Evolutionary conservation across 345 rosid genomes (phyloP), one percentile per base, ranked within the genome.

Genomic region (Dovyalis caffra): DNA sequence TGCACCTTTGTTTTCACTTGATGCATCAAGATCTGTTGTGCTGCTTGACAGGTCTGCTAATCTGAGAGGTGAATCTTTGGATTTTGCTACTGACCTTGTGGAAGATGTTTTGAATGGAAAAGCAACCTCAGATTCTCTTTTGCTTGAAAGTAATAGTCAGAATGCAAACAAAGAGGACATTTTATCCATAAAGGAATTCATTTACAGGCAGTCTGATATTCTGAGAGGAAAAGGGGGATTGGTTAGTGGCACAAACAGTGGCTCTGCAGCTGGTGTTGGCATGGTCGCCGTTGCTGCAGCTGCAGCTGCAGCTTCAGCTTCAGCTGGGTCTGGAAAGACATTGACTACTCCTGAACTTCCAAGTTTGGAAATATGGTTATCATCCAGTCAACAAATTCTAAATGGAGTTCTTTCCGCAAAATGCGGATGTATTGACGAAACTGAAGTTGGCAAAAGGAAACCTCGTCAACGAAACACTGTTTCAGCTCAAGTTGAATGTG

Each of bases 251-350:
- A 37, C 85, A 37, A 88, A 80, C 67, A 81, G 83, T 76, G 87
- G 89, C 80, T 78, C 91, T 8, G 85, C 84, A 73, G 85, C 81
- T 77, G 97, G 90, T 31, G 91, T 83, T 68, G 95, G 97, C 69
- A 90, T 89, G 96, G 92, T 88, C 61, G 96, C 97, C 66, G 91
- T 81, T 74, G 97, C 97, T 68, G 95, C 95, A 6, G 95, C 97
- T 8, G 96, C 89, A 0, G 95, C 97, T 25, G 97, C 97, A 57
- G 97, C 92, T 74, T 92, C 97, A 38, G 97, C 93, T 75, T 92
- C 95, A 45, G 89, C 88, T 76, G 86, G 88, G 68, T 87, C 90
- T 67, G 89, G 87, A 53, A 92, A 92, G 84, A 65, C 86, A 38
- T 79, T 66, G 66, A 40, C 78, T 69, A 51, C 83, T 25, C 90